Base-by-base conservation (phyloP, 345 rosid species). In the Limnanthes douglasii region DNA sequence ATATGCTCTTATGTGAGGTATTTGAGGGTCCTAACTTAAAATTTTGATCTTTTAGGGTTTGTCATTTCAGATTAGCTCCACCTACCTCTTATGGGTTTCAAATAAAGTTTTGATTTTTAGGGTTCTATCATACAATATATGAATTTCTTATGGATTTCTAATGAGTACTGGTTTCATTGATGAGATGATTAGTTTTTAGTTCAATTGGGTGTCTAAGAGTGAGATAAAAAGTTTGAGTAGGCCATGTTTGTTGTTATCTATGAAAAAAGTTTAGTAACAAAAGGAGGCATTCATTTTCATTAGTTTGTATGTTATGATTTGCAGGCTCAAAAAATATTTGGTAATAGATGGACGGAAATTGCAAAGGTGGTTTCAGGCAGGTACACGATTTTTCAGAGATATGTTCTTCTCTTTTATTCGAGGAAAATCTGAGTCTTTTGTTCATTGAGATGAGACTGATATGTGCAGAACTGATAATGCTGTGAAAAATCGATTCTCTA, bases 321-420 rank as follows among this genome's bases (percentile, higher is more conserved):
- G 63, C 67, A 90, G 98, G 96, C 98, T 16, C 98, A 90, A 45
- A 77, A 70, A 56, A 53, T 84, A 51, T 84, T 74, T 45, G 98
- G 98, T 18, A 90, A 90, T 57, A 72, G 94, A 62, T 90, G 98
- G 98, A 90, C 94, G 18, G 96, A 90, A 65, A 90, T 90, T 18
- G 96, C 98, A 39, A 90, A 90, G 74, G 94, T 84, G 73, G 94
- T 90, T 59, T 80, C 95, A 52, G 96, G 98, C 60, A 84, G 98
- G 98, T 90, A 82, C 16, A 43, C 18, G 13, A 1, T n/a, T n/a
- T n/a, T n/a, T n/a, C n/a, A 36, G 21, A 26, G 10, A 13, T 11
- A 18, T 21, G 6, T 25, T 36, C 17, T 31, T 31, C 27, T 27
- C 11, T 18, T 28, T 31, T 15, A 2, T 11, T 17, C 35, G 48